Evolutionary conservation across 306 rosid species (phyloP).

Genomic region (Lupinus albus): DNA sequence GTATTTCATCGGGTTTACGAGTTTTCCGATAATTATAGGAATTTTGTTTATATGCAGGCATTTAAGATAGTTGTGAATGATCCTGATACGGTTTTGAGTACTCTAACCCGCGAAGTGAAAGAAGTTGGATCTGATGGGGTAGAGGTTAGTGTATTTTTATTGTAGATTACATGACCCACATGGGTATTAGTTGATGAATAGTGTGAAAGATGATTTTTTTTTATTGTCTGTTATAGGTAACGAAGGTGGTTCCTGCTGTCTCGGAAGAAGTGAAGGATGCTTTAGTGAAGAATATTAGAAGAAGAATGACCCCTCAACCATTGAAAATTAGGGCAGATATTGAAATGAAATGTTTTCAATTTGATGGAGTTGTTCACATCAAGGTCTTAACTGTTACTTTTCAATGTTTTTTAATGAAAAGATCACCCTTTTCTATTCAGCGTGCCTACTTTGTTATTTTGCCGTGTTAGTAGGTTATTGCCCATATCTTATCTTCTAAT

Average conservation of each 20-base stretch:
- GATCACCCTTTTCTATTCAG: conserved; percentile 10
- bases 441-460: conserved; percentile 18
- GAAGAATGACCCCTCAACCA: conserved; percentile 97
- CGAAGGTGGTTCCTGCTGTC: conserved; percentile 84
- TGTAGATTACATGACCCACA: not conserved
- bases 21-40: no score
- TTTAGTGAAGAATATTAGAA: conserved; percentile 73
- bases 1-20: no score
- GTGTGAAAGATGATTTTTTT: conserved; percentile 18
- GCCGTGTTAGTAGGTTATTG: no score
- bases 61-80: conserved; percentile 83
- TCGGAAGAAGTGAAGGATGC: conserved; percentile 87
- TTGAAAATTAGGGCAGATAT: conserved; percentile 94
- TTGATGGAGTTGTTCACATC: conserved; percentile 95
- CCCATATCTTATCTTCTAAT: no score
- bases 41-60: conserved; percentile 66
- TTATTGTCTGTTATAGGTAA: conserved; percentile 50
- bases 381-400: conserved; percentile 52
- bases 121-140: conserved; percentile 87
- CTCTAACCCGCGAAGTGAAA: conserved; percentile 83
- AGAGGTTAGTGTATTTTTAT: conserved; percentile 61
- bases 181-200: conserved; percentile 19
- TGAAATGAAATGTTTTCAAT: conserved; percentile 95
- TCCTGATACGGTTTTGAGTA: conserved; percentile 80
- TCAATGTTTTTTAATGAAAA: not conserved